Evolutionary conservation across 495 filamentous ascomycete species (phyloP).

Genomic region (Penicillium bovifimosum): DNA sequence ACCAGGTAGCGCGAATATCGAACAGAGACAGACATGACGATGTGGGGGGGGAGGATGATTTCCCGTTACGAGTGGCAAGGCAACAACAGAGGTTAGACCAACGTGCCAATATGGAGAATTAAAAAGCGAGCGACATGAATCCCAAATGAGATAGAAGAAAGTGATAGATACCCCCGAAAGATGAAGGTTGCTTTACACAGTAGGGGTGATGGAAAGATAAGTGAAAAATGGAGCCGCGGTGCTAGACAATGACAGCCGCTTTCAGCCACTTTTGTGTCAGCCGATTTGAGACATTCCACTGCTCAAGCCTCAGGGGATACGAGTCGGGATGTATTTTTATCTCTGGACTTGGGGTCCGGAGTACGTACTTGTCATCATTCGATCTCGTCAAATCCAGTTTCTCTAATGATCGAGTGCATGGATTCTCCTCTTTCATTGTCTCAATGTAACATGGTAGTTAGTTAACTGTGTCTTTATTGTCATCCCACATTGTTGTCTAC

Average conservation of each 20-base stretch:
- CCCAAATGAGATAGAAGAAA: neutral
- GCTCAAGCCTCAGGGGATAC: conserved; percentile 1
- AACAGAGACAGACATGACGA: conserved; percentile 59
- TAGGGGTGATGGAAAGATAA: conserved; percentile 1
- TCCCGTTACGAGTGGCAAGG: conserved; percentile 3
- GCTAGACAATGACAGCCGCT: conserved; percentile 27
- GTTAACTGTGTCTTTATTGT: too few relatives aligned
- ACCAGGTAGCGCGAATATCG: conserved; percentile 84
- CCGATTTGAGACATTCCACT: conserved; percentile 12
- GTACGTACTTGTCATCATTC: neutral
- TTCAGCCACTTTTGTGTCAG: conserved; percentile 21
- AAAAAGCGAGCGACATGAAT: conserved; percentile 8
- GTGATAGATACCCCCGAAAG: neutral
- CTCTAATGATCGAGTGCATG: neutral
- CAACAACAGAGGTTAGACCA: neutral
- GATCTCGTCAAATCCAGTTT: neutral
- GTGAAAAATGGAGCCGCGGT: conserved; percentile 14
- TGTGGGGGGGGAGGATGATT: conserved; percentile 8
- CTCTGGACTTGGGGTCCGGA: neutral
- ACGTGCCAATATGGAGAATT: neutral
- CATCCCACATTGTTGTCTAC: too few relatives aligned
- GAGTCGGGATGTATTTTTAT: too few relatives aligned
- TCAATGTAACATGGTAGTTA: too few relatives aligned
- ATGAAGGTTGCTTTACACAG: neutral
- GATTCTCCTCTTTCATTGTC: neutral